Evolutionary conservation across 2,329 filamentous ascomycete genomes (phyloP), one percentile per base, ranked within the genome.

Genomic region (Stachybotrys chlorohalonatus): DNA sequence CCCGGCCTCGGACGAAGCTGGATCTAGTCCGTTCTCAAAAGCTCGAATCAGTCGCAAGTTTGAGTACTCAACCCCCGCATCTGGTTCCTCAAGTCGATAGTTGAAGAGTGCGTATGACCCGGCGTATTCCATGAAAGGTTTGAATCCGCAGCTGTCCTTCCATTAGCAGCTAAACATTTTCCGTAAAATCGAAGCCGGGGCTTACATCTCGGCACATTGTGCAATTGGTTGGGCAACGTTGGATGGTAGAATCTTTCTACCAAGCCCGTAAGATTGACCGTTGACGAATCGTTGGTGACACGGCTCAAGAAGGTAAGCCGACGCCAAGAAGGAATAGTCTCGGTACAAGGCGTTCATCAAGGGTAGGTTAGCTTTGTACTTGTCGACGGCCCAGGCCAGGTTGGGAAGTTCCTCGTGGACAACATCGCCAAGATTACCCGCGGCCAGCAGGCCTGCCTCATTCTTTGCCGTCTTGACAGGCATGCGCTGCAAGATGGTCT

Each of bases 241-340:
- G 52, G 79, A 78, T 1, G 92, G 92, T 62, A 96, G 72, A 24
- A 81, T 76, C 56, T 90, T 81, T 49, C 91, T 76, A 4, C 85
- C 91, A 49, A 95, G 74, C 0, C 91, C 91, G 67, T 96, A 96
- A 1, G 79, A 78, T 67, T 89, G 84, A 0, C 86, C 87, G 69
- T 82, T 85, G 57, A 86, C 63, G 64, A 84, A 85, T 46, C 80
- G 81, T 73, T 90, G 80, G 72, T 94, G 92, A 70, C 92, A 96
- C 11, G 92, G 92, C 76, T 96, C 92, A 32, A 96, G 83, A 32
- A 96, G 77, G 68, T 95, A 96, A 0, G 90, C 89, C 30, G 89
- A 95, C 6, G 91, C 88, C 32, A 96, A 74, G 77, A 96, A 96
- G 13, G 88, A 89, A 70, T 96, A 96, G 74, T 96, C 92, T 17